phyloP scores from a whole-genome alignment of 2,329 filamentous ascomycete genomes.

The Diaporthe eres region DNA sequence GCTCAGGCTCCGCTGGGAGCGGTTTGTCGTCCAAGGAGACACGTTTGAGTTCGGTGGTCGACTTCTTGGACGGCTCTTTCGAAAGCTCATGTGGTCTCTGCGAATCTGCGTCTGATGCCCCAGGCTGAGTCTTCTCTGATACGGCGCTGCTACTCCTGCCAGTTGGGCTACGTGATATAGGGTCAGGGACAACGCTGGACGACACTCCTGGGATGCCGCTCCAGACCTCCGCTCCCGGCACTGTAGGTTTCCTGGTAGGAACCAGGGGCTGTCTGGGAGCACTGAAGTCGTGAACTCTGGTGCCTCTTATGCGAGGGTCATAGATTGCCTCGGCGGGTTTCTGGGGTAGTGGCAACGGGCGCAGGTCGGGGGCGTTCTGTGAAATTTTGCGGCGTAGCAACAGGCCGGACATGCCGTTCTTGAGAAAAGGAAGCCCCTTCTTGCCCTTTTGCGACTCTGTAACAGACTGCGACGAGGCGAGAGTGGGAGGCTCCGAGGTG shows the following conservation, averaged over 20 bases:
- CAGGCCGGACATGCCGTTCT: constrained; percentile 72
- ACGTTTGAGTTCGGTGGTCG: constrained; percentile 10
- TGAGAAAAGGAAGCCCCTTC: constrained; percentile 70
- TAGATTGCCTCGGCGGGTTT: constrained; percentile 63
- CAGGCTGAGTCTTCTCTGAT: constrained; percentile 34
- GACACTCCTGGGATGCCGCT: constrained; percentile 30
- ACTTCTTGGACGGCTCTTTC: constrained; percentile 32
- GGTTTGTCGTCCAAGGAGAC: constrained; percentile 45
- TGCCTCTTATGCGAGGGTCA: constrained; percentile 76
- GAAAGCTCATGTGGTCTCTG: constrained; percentile 24
- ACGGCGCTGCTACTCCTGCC: constrained; percentile 35
- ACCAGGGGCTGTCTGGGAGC: constrained; percentile 64
- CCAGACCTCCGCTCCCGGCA: constrained; percentile 38
- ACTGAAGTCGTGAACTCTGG: constrained; percentile 76
- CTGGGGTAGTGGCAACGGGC: constrained; percentile 56
- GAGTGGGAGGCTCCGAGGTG: constrained; percentile 53
- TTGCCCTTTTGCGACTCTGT: constrained; percentile 62
- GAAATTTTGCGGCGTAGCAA: constrained; percentile 69
- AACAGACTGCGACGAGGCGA: constrained; percentile 46
- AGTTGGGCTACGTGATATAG: constrained; percentile 29
- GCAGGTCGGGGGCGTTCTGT: constrained; percentile 62
- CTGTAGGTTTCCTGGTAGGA: constrained; percentile 37
- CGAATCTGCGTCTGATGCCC: constrained; percentile 22
- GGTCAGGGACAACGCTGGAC: constrained; percentile 12
- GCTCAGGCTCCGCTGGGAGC: constrained; percentile 43